A percentile compares a stretch with the other conserved stretches of the same genome.
These are phyloP conservation scores for Pythium pyrilobum DNA, from an alignment of 352 stramenopile genomes.

Conservation along the genomic window DNA sequence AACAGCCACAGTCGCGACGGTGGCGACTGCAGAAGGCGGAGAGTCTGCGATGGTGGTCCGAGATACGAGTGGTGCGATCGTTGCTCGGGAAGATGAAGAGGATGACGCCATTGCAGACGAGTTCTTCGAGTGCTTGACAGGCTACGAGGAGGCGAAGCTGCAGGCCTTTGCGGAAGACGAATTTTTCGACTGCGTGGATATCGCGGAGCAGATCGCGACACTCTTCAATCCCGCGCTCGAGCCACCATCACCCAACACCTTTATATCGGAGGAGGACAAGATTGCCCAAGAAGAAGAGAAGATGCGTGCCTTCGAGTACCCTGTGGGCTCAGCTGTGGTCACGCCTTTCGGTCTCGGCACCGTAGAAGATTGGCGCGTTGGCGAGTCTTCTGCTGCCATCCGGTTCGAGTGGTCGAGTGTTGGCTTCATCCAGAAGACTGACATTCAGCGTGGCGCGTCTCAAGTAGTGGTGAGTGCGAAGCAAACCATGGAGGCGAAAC, in stretches of 20 bases:
- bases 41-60: no score
- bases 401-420: slow-evolving; percentile 22
- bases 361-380: slow-evolving; percentile 43
- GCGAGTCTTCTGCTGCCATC: slow-evolving; percentile 34
- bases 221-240: slow-evolving; percentile 25
- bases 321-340: slow-evolving; percentile 43
- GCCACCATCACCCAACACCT: neutral
- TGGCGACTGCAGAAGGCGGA: no score
- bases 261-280: slow-evolving; percentile 10
- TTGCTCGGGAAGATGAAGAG: slow-evolving; percentile 8
- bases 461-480: slow-evolving; percentile 36
- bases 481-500: slow-evolving; percentile 46
- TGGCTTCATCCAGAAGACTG: slow-evolving; percentile 63
- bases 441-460: slow-evolving; percentile 49
- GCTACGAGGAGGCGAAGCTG: slow-evolving; percentile 46
- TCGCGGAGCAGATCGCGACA: slow-evolving; percentile 46
- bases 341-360: slow-evolving; percentile 67
- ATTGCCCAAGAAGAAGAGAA: slow-evolving; percentile 7
- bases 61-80: neutral
- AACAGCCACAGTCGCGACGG: no score
- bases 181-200: slow-evolving; percentile 80
- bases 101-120: slow-evolving; percentile 70
- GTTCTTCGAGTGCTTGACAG: slow-evolving; percentile 74
- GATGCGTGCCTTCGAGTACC: slow-evolving; percentile 28
- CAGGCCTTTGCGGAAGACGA: slow-evolving; percentile 77